Percentiles rank a stretch among this genome's conserved stretches.
These are phyloP conservation scores for Cercospora brassicicola DNA, from an alignment of 2,329 filamentous ascomycete genomes.

Conservation along the genomic window DNA sequence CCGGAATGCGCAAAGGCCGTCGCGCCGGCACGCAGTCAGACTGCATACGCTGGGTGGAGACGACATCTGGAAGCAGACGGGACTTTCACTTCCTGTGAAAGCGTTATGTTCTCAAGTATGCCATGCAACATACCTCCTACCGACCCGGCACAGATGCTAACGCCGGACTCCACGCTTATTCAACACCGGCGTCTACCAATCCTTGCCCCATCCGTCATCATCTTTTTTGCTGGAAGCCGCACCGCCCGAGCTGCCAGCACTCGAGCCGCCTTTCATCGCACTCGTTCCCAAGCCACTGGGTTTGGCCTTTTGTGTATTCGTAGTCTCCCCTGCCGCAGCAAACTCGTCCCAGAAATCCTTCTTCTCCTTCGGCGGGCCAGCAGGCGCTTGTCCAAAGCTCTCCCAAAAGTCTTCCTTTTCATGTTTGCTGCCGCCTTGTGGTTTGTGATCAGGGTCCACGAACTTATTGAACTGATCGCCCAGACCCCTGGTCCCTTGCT, in stretches of 20 bases:
- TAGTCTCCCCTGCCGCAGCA: constrained; percentile 39
- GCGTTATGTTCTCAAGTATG: background rate
- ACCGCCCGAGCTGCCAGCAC: constrained; percentile 28
- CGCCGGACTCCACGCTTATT: constrained; percentile 24
- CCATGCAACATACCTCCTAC: background rate
- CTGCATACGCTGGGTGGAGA: background rate
- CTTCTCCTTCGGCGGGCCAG: constrained; percentile 51
- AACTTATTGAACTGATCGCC: constrained; percentile 81
- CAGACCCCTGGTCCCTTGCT: constrained; percentile 67
- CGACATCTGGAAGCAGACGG: background rate
- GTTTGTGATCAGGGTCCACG: constrained; percentile 60
- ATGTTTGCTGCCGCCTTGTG: constrained; percentile 43
- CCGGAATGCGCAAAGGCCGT: background rate
- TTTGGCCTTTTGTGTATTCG: constrained; percentile 38
- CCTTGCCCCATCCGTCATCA: constrained; percentile 59
- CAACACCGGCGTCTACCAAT: constrained; percentile 36
- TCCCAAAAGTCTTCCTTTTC: constrained; percentile 88
- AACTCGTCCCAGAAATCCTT: constrained; percentile 57
- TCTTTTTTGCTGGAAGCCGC: constrained; percentile 47
- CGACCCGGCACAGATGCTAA: constrained; percentile 6
- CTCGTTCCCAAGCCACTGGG: constrained; percentile 61
- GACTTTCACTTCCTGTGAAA: background rate
- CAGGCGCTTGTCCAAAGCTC: constrained; percentile 71
- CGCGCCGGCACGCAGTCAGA: background rate
- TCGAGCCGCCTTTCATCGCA: constrained; percentile 54